Conservation (phyloP, 1,284 basidiomycete species). For the Sporisorium exsertum region DNA sequence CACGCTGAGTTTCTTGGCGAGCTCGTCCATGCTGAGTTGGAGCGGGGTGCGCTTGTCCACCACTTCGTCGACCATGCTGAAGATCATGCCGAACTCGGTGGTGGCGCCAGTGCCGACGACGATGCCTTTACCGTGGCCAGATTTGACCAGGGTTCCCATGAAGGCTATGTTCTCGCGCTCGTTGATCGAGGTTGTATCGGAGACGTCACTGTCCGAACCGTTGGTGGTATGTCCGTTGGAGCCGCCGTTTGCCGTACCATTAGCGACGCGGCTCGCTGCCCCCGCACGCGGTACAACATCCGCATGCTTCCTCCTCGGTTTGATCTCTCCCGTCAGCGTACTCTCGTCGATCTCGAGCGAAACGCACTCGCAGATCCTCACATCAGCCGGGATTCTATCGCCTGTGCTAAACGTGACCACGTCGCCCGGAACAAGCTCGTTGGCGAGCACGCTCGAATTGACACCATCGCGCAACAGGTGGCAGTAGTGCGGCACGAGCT, state of each 20-base stretch:
- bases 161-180: conserved; percentile 91
- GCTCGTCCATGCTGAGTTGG: conserved; percentile 94
- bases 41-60: conserved; percentile 93
- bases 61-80: conserved; percentile 97
- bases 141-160: conserved; percentile 96
- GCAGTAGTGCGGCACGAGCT: conserved; percentile 95
- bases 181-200: conserved; percentile 74
- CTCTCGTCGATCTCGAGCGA: conserved; percentile 95
- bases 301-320: conserved; percentile 79
- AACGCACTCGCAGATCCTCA: conserved; percentile 81
- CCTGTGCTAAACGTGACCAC: conserved; percentile 85
- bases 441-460: conserved; percentile 79
- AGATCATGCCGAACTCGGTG: conserved; percentile 96
- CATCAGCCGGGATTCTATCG: conserved; percentile 93
- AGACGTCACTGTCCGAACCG: neutral
- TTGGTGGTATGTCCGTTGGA: neutral
- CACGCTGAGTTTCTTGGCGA: conserved; percentile 90
- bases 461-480: conserved; percentile 81
- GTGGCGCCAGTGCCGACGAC: conserved; percentile 89
- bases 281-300: conserved; percentile 70
- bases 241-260: conserved; percentile 10
- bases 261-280: neutral
- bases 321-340: conserved; percentile 92
- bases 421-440: conserved; percentile 94
- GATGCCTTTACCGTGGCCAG: conserved; percentile 85